phyloP scores from a whole-genome alignment of 208 protist species.

The Wallacemonas sp. region DNA sequence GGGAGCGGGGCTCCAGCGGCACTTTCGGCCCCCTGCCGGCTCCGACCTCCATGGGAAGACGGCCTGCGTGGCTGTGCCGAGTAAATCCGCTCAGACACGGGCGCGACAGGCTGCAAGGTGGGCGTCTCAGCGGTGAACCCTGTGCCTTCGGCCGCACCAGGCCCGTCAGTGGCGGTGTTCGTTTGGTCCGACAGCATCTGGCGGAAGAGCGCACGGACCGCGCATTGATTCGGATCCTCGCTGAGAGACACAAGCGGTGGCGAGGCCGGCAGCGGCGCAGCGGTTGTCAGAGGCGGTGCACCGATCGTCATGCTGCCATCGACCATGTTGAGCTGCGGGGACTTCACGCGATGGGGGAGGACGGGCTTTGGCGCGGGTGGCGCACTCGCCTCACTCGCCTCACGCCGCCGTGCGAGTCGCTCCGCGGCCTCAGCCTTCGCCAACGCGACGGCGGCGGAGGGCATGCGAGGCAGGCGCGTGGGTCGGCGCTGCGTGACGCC shows the following conservation, averaged over 20 bases:
- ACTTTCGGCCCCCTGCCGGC: too few relatives aligned
- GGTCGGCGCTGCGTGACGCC: not conserved
- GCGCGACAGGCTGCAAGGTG: too few relatives aligned
- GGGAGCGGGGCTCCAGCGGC: too few relatives aligned
- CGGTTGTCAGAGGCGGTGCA: not conserved
- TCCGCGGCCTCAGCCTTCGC: not conserved
- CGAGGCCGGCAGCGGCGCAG: not conserved
- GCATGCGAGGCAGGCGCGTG: not conserved
- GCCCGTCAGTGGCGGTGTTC: not conserved
- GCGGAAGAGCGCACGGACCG: slow-evolving; percentile 23
- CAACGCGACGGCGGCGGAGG: not conserved
- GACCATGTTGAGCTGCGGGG: too few relatives aligned
- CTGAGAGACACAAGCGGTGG: not conserved
- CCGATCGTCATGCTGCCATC: too few relatives aligned
- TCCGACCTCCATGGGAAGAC: too few relatives aligned
- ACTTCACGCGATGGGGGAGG: too few relatives aligned
- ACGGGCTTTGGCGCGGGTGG: too few relatives aligned
- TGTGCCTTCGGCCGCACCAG: not conserved
- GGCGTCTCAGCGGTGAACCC: not conserved
- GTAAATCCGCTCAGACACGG: too few relatives aligned
- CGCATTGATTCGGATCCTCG: slow-evolving; percentile 21
- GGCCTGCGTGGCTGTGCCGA: too few relatives aligned
- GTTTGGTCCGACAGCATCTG: not conserved
- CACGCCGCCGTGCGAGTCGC: not conserved
- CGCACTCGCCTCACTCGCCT: not conserved